Conservation (phyloP, 768 basidiomycete species). For the Hericium coralloides region DNA sequence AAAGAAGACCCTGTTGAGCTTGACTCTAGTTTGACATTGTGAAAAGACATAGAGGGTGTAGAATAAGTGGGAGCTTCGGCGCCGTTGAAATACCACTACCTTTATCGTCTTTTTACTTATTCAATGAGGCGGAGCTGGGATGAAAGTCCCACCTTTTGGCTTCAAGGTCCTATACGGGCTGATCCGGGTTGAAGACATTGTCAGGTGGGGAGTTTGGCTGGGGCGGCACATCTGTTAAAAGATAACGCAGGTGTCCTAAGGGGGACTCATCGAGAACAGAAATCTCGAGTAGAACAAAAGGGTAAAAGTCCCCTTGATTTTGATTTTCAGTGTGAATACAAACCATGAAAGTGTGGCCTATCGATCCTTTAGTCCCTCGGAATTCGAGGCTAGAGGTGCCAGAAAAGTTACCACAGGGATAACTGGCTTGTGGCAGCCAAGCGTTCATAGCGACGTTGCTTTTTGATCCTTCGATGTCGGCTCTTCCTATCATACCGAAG, state of each 20-base stretch:
- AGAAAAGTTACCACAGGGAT: constrained; percentile 76
- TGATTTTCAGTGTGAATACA: constrained; percentile 77
- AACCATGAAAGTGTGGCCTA: constrained; percentile 80
- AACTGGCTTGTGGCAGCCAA: constrained; percentile 78
- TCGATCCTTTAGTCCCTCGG: constrained; percentile 76
- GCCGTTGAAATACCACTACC: constrained; percentile 77
- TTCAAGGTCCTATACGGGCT: constrained; percentile 59
- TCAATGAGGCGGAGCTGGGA: constrained; percentile 65
- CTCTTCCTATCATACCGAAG: constrained; percentile 78
- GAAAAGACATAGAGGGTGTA: constrained; percentile 77
- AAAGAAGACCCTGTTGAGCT: constrained; percentile 80
- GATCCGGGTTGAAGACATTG: constrained; percentile 69
- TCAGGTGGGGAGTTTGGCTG: constrained; percentile 80
- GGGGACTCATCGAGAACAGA: constrained; percentile 74
- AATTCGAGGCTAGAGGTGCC: constrained; percentile 76
- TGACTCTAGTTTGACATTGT: constrained; percentile 84
- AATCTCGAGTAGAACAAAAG: constrained; percentile 75
- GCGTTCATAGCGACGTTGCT: constrained; percentile 79
- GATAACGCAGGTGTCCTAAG: constrained; percentile 18
- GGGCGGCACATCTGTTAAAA: constrained; percentile 56
- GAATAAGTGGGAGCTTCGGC: constrained; percentile 75
- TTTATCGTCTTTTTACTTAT: constrained; percentile 76
- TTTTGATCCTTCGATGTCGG: constrained; percentile 79
- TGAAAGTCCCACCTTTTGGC: constrained; percentile 65
- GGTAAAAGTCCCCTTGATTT: constrained; percentile 76